These are phyloP conservation scores for Beauveria caledonica DNA, from an alignment of 2,329 filamentous ascomycete genomes.

Conservation along the genomic window DNA sequence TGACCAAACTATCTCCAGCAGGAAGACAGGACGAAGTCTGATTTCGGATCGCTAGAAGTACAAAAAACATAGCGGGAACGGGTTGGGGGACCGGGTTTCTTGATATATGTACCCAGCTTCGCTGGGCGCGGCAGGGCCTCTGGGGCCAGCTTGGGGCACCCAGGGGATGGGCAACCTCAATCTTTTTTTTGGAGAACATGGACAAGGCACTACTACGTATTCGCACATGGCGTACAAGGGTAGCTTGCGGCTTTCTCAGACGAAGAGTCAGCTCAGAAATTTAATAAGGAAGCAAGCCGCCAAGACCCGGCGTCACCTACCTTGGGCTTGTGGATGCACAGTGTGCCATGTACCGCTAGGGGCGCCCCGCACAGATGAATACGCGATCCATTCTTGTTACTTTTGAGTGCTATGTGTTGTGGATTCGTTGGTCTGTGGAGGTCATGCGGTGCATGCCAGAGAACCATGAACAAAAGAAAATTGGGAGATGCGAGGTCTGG, in stretches of 20 bases:
- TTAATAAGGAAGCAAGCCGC: neutral
- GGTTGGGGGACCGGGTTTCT: constrained; percentile 6
- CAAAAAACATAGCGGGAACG: neutral
- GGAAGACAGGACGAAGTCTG: neutral
- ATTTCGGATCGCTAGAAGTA: constrained; percentile 4
- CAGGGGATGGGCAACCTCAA: neutral
- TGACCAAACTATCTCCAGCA: neutral
- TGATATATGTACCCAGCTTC: constrained; percentile 7
- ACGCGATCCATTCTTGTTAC: neutral
- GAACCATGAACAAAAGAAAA: neutral
- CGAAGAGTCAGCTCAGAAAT: constrained; percentile 6
- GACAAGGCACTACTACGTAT: neutral
- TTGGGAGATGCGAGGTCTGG: neutral
- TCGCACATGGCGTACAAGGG: constrained; percentile 6
- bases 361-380: neutral
- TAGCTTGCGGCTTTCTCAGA: neutral
- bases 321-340: neutral
- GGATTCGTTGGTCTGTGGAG: neutral
- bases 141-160: neutral
- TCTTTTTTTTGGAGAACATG: constrained; percentile 1
- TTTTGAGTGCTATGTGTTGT: neutral
- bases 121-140: neutral
- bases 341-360: neutral
- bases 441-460: neutral
- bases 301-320: neutral